Conservation (phyloP, 2,329 filamentous ascomycete species). For the Xylariaceae sp. region DNA sequence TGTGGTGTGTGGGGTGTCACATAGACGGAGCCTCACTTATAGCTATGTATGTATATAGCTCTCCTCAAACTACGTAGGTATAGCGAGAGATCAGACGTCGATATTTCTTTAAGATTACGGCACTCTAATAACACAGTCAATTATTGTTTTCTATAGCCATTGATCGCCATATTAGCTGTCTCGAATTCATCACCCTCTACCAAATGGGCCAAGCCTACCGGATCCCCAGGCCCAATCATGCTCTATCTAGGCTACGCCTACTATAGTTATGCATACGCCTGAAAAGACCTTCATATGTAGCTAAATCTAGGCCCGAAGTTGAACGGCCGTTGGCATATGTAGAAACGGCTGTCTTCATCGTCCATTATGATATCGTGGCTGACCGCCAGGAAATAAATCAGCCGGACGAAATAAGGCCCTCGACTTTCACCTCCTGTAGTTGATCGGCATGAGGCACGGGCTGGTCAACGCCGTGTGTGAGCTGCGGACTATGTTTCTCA, state of each 20-base stretch:
- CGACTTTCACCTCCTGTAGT: constrained; percentile 6
- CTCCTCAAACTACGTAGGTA: not conserved
- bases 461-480: constrained; percentile 8
- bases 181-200: too few relatives aligned
- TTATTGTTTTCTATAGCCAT: not conserved
- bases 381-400: not conserved
- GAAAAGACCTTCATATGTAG: too few relatives aligned
- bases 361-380: too few relatives aligned
- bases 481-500: not conserved
- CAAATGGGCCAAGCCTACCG: too few relatives aligned
- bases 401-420: not conserved
- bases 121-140: not conserved
- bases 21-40: constrained; percentile 10
- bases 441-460: constrained; percentile 2
- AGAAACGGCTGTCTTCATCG: too few relatives aligned
- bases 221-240: too few relatives aligned
- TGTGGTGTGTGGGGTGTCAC: constrained; percentile 4
- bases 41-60: not conserved
- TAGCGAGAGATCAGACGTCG: not conserved
- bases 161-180: too few relatives aligned
- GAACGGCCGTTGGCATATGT: too few relatives aligned
- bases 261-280: too few relatives aligned
- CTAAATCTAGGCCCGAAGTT: too few relatives aligned
- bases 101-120: constrained; percentile 1
- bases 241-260: too few relatives aligned